Evolutionary conservation across 495 filamentous ascomycete genomes (phyloP).

Genomic region (Bombardia bombarda): DNA sequence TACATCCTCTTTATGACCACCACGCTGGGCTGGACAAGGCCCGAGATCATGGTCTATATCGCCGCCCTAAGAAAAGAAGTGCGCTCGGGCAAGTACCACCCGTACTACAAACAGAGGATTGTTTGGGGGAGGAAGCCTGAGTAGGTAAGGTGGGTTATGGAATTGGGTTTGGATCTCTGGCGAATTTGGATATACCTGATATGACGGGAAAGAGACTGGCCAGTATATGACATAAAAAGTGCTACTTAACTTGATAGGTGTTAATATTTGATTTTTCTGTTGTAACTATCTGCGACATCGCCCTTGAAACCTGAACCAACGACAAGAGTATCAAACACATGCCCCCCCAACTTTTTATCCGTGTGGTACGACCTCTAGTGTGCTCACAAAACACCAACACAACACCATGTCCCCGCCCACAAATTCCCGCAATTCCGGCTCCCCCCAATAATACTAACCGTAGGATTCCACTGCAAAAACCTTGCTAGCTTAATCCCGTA

Average conservation of each 20-base stretch:
- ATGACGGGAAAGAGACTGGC: too few relatives aligned
- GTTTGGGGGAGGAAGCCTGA: constrained; percentile 24
- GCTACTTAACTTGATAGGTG: too few relatives aligned
- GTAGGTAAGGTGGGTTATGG: too few relatives aligned
- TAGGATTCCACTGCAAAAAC: constrained; percentile 4
- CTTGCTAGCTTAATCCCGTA: neutral
- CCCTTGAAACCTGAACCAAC: too few relatives aligned
- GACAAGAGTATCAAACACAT: neutral
- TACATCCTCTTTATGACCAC: constrained; percentile 35
- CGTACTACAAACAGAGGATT: constrained; percentile 23
- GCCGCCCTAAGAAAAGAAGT: constrained; percentile 22
- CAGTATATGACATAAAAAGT: too few relatives aligned
- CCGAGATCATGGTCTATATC: constrained; percentile 22
- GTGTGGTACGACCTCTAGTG: neutral
- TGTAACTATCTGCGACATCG: too few relatives aligned
- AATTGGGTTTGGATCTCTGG: too few relatives aligned
- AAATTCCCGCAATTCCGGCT: neutral
- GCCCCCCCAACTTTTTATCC: neutral
- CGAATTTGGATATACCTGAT: too few relatives aligned
- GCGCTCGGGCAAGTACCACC: constrained; percentile 15
- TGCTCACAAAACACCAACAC: constrained; percentile 2
- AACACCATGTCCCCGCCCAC: constrained; percentile 1
- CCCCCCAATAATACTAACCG: too few relatives aligned
- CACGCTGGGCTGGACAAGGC: constrained; percentile 23
- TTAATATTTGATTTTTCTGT: too few relatives aligned